phyloP scores from a whole-genome alignment of 2,329 filamentous ascomycete species.

The Balansia obtecta region DNA sequence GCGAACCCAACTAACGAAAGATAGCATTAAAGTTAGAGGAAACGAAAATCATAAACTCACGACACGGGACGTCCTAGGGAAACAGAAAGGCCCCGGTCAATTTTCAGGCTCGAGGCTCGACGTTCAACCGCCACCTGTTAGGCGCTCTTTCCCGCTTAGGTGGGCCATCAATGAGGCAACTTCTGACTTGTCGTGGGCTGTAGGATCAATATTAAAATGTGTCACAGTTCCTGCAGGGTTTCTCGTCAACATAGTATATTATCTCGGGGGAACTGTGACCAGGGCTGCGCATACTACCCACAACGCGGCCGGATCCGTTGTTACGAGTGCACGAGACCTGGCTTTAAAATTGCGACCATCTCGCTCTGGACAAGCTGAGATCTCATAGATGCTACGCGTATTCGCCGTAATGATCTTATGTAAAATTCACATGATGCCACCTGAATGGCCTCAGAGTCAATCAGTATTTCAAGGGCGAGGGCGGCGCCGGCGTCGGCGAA shows the following conservation, averaged over 20 bases:
- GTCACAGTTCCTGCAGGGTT: slow-evolving; percentile 1
- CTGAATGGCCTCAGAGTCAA: no score
- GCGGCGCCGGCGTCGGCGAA: no score
- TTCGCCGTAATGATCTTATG: no score
- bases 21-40: slow-evolving; percentile 13
- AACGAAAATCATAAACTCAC: slow-evolving; percentile 18
- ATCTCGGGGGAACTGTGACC: neutral
- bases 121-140: slow-evolving; percentile 9
- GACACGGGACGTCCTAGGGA: slow-evolving; percentile 13
- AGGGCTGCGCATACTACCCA: neutral
- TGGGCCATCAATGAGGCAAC: slow-evolving; percentile 12
- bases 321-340: neutral
- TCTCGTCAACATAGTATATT: neutral
- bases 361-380: neutral
- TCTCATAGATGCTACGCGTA: no score
- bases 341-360: neutral
- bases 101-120: slow-evolving; percentile 16
- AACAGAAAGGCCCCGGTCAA: slow-evolving; percentile 13
- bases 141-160: slow-evolving; percentile 12
- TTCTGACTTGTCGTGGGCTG: slow-evolving; percentile 10
- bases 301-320: neutral
- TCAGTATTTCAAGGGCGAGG: no score
- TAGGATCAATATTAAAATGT: slow-evolving; percentile 9
- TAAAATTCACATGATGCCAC: no score
- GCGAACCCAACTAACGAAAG: slow-evolving; percentile 14